A percentile compares a stretch with the other conserved stretches of the same genome.
Evolutionary conservation across 805 yeast species (phyloP).

Genomic region (Candida verbasci): DNA sequence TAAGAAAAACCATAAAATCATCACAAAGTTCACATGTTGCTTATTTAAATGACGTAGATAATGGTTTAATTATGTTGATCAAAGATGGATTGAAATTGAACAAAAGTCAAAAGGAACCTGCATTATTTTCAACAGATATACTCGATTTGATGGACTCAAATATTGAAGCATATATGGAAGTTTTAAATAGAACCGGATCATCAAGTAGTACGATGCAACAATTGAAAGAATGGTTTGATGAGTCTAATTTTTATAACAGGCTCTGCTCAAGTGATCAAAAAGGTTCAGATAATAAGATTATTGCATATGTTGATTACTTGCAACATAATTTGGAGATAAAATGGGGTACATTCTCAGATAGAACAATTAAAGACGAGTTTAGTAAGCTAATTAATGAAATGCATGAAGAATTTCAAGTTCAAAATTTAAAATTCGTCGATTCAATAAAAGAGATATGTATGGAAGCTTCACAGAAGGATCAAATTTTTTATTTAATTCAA

Average conservation of each 20-base stretch:
- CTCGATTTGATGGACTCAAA: slow-evolving; percentile 23
- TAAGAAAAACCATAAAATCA: slow-evolving; percentile 8
- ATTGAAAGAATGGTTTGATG: slow-evolving; percentile 7
- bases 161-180: slow-evolving; percentile 22
- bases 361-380: slow-evolving; percentile 13
- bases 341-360: slow-evolving; percentile 18
- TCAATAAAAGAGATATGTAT: neutral
- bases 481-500: slow-evolving; percentile 6
- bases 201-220: neutral
- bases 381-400: slow-evolving; percentile 8
- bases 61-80: neutral
- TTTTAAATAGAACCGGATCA: slow-evolving; percentile 4
- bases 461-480: neutral
- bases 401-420: slow-evolving; percentile 10
- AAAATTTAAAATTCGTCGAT: slow-evolving; percentile 9
- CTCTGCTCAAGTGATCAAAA: neutral
- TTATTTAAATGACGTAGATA: neutral
- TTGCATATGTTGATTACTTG: neutral
- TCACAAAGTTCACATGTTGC: neutral
- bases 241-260: neutral
- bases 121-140: slow-evolving; percentile 17
- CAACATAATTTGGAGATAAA: slow-evolving; percentile 1
- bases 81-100: neutral
- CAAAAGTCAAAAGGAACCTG: neutral
- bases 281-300: neutral